Evolutionary conservation across 1,284 basidiomycete genomes (phyloP).

Genomic region (Cryptococcus sp.): DNA sequence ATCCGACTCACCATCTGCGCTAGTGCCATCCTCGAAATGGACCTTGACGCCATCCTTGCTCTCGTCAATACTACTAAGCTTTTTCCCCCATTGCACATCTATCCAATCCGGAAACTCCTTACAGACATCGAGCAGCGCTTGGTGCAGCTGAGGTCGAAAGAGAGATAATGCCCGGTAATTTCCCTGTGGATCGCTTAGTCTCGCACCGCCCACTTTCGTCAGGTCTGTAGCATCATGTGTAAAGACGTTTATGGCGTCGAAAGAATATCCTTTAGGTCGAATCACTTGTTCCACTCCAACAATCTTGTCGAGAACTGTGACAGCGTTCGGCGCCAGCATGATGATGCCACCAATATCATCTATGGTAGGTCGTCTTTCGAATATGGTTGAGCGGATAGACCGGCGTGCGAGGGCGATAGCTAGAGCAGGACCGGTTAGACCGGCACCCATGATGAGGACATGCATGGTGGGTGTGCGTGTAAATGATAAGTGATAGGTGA

Average conservation of each 20-base stretch:
- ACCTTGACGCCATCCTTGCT: constrained; percentile 13
- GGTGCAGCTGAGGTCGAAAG: constrained; percentile 18
- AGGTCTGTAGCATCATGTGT: constrained; percentile 13
- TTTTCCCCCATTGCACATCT: constrained; percentile 16
- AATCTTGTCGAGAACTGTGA: constrained; percentile 20
- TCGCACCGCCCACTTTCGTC: constrained; percentile 10
- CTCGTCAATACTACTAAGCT: constrained; percentile 20
- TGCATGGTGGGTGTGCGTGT: constrained; percentile 5
- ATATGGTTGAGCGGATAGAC: constrained; percentile 21
- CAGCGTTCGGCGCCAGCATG: constrained; percentile 21
- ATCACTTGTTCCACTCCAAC: constrained; percentile 18
- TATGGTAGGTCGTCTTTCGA: constrained; percentile 17
- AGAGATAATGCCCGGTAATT: constrained; percentile 20
- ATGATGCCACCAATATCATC: constrained; percentile 25
- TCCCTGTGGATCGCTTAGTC: constrained; percentile 7
- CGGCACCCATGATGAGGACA: constrained; percentile 28
- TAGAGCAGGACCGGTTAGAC: constrained; percentile 27
- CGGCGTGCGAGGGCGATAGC: constrained; percentile 25
- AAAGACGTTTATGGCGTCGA: constrained; percentile 12
- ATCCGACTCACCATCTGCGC: constrained; percentile 10
- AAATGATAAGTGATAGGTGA: no score
- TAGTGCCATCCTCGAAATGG: constrained; percentile 17
- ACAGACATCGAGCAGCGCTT: constrained; percentile 16
- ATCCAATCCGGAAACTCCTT: constrained; percentile 16
- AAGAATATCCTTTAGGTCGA: constrained; percentile 13